phyloP scores from a whole-genome alignment of 805 yeast species.

The Metschnikowia anglica region DNA sequence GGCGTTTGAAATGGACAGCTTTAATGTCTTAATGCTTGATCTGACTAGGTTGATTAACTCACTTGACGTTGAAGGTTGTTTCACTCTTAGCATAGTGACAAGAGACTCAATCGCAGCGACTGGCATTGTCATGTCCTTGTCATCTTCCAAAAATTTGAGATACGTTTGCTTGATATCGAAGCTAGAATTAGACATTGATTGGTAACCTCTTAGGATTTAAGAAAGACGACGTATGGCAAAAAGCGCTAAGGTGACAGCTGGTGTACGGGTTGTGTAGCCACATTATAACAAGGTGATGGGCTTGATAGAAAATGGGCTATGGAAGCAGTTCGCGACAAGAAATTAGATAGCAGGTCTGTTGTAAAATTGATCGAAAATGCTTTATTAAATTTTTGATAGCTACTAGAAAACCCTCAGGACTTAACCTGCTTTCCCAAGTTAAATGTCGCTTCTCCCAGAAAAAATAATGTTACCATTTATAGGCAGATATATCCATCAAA shows the following conservation, averaged over 20 bases:
- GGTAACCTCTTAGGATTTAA: too few relatives aligned
- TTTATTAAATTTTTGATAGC: too few relatives aligned
- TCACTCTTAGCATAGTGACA: conserved; percentile 75
- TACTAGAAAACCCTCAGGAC: too few relatives aligned
- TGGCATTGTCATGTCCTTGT: conserved; percentile 98
- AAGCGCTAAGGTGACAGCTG: not conserved
- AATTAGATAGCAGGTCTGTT: too few relatives aligned
- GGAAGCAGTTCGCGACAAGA: too few relatives aligned
- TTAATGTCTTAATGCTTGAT: conserved; percentile 71
- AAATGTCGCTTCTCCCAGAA: too few relatives aligned
- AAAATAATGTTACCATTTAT: too few relatives aligned
- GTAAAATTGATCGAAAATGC: too few relatives aligned
- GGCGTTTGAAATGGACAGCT: conserved; percentile 81
- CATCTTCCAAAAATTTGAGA: conserved; percentile 76
- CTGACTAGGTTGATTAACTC: conserved; percentile 83
- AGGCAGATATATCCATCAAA: too few relatives aligned
- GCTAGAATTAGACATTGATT: conserved; percentile 7
- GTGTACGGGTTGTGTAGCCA: conserved; percentile 11
- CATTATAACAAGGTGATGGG: too few relatives aligned
- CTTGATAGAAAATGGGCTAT: too few relatives aligned
- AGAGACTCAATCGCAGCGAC: conserved; percentile 96
- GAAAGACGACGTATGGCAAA: not conserved
- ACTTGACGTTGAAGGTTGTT: conserved; percentile 90
- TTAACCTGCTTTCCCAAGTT: too few relatives aligned
- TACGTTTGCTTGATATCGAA: conserved; percentile 86